These are phyloP conservation scores for Neofusicoccum umdonicola DNA, from an alignment of 2,329 filamentous ascomycete species.

Conservation along the genomic window DNA sequence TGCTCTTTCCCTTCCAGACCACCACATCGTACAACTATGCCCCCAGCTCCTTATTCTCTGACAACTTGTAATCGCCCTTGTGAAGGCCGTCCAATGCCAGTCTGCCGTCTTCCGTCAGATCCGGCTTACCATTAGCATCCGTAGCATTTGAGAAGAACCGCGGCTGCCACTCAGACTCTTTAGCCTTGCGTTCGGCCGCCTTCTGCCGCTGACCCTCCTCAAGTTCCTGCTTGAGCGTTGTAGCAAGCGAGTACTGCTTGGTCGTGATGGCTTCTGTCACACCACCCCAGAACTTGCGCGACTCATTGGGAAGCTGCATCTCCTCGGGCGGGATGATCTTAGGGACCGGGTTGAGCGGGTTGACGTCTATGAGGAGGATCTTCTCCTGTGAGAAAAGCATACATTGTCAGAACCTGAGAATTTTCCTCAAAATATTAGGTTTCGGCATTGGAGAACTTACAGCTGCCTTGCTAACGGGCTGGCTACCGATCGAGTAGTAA, in stretches of 20 bases:
- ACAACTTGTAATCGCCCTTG: conserved; percentile 50
- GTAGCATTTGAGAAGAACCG: conserved; percentile 73
- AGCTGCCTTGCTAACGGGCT: conserved; percentile 47
- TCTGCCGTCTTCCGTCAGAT: conserved; percentile 62
- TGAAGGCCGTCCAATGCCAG: conserved; percentile 57
- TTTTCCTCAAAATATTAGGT: conserved; percentile 26
- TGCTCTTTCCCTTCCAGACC: not conserved
- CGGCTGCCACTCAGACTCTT: conserved; percentile 73
- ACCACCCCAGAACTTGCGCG: conserved; percentile 78
- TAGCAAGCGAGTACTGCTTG: conserved; percentile 83
- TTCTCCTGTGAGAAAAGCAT: conserved; percentile 41
- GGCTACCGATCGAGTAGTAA: conserved; percentile 55
- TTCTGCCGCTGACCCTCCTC: conserved; percentile 87
- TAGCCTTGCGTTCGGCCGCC: conserved; percentile 73
- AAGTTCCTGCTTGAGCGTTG: conserved; percentile 81
- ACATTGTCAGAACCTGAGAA: conserved; percentile 23
- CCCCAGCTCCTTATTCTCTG: conserved; percentile 43
- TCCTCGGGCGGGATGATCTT: conserved; percentile 78
- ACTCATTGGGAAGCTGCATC: conserved; percentile 84
- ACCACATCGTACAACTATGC: conserved; percentile 23
- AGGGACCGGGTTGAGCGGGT: conserved; percentile 73
- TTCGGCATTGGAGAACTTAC: conserved; percentile 52
- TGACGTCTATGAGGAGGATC: conserved; percentile 79
- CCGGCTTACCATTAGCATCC: conserved; percentile 60
- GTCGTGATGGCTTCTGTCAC: conserved; percentile 82